Evolutionary conservation across 192 early-diverging fungal genomes (phyloP).

Genomic region (Dispira simplex): DNA sequence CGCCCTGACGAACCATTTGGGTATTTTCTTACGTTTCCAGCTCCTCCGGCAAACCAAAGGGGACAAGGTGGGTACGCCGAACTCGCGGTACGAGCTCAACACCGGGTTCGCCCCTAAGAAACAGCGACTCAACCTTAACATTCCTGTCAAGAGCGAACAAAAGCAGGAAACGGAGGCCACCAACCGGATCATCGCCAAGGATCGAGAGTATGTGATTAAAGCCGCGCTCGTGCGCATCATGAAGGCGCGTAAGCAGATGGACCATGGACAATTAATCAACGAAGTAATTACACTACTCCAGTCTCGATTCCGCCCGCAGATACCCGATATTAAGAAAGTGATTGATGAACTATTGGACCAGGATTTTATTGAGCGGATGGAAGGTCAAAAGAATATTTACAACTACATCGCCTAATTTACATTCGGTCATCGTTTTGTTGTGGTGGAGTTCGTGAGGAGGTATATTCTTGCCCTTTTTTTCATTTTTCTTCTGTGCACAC

Average conservation of each 20-base stretch:
- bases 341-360: constrained; percentile 89
- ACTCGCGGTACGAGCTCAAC: constrained; percentile 51
- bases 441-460: neutral
- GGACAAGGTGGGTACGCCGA: constrained; percentile 10
- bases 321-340: constrained; percentile 88
- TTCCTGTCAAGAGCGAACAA: constrained; percentile 71
- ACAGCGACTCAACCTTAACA: constrained; percentile 75
- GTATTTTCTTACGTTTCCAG: constrained; percentile 70
- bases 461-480: neutral
- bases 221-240: constrained; percentile 99
- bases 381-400: constrained; percentile 67
- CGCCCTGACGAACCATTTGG: constrained; percentile 46
- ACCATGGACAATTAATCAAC: constrained; percentile 67
- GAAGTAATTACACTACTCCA: constrained; percentile 81
- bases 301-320: constrained; percentile 76
- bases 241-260: constrained; percentile 90
- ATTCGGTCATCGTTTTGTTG: neutral
- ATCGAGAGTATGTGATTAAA: constrained; percentile 88
- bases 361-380: constrained; percentile 82
- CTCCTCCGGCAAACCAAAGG: constrained; percentile 26
- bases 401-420: constrained; percentile 54
- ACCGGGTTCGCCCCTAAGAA: constrained; percentile 73
- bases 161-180: constrained; percentile 86
- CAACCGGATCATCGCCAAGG: constrained; percentile 81
- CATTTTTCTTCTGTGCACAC: neutral